Evolutionary conservation across 306 rosid genomes (phyloP), one percentile per base, ranked within the genome.

Genomic region (Cucurbita ficifolia): DNA sequence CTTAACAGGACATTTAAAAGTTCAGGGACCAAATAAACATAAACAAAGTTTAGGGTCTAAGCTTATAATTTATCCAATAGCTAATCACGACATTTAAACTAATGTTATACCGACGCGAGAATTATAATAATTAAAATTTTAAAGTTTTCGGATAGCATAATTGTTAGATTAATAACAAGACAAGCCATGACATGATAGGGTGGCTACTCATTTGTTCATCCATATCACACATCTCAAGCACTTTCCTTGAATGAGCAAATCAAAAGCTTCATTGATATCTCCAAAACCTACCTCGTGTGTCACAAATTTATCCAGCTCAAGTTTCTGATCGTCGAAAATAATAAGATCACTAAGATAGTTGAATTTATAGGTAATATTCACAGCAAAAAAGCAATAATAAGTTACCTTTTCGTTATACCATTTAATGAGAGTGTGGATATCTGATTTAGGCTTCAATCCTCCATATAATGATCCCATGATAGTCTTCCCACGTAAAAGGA

Each of bases 261-360:
- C 82, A 73, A 92, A 92, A 73, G 97, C 97, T 76, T 81, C 81
- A 45, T 89, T 89, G 78, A 88, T 92, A 69, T 92, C 95, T 53
- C 88, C 80, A 49, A 92, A 89, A 67, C 48, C 77, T 51, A 85
- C 61, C 65, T 89, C 92, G 17, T 88, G 95, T 16, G 96, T 86
- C 6, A 88, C 89, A 82, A 89, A 92, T 36, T 86, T 85, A 78
- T 92, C 97, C 84, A 89, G 79, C 45, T 78, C 84, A 68, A 87
- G 86, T 72, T 92, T 92, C 98, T 88, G 85, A 36, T 0, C 1
- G 49, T 42, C 12, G 5, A 62, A 60, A 0, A 13, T 62, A n/a
- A 3, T 38, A 36, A 38, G 17, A 62, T 62, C 49, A 62, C 0
- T 51, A 49, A 29, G 19, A 35, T 14, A 0, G 8, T 17, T 4